Conservation (phyloP, 2,329 filamentous ascomycete genomes). For the Bipolaris zeicola region DNA sequence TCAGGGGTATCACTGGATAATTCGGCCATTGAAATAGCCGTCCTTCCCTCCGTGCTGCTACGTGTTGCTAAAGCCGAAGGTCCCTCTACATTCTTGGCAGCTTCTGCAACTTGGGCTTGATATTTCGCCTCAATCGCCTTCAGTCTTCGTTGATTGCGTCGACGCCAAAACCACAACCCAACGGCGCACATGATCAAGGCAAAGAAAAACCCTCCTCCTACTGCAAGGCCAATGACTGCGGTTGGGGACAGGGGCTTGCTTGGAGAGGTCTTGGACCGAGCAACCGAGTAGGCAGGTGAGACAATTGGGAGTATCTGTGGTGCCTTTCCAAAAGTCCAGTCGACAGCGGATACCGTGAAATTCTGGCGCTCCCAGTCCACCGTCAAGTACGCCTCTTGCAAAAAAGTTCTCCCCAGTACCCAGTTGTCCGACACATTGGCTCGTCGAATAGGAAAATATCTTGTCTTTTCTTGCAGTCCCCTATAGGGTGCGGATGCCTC, state of each 20-base stretch:
- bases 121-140: constrained; percentile 32
- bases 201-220: constrained; percentile 47
- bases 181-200: constrained; percentile 39
- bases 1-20: constrained; percentile 43
- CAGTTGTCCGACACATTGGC: constrained; percentile 60
- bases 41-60: constrained; percentile 29
- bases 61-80: constrained; percentile 27
- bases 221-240: constrained; percentile 53
- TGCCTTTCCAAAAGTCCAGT: constrained; percentile 37
- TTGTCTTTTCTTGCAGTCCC: constrained; percentile 64
- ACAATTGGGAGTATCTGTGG: constrained; percentile 42
- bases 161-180: constrained; percentile 45
- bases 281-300: constrained; percentile 32
- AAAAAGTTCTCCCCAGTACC: constrained; percentile 69
- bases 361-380: constrained; percentile 56
- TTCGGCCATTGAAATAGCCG: constrained; percentile 55
- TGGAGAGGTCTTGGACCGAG: not conserved
- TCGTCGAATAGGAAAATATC: constrained; percentile 70
- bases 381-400: constrained; percentile 67
- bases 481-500: constrained; percentile 56
- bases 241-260: constrained; percentile 33
- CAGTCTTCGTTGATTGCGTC: constrained; percentile 29
- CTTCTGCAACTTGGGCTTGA: constrained; percentile 28
- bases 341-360: constrained; percentile 53
- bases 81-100: constrained; percentile 30